These are phyloP conservation scores for Corinectria fuckeliana DNA, from an alignment of 2,329 filamentous ascomycete genomes.

Conservation along the genomic window DNA sequence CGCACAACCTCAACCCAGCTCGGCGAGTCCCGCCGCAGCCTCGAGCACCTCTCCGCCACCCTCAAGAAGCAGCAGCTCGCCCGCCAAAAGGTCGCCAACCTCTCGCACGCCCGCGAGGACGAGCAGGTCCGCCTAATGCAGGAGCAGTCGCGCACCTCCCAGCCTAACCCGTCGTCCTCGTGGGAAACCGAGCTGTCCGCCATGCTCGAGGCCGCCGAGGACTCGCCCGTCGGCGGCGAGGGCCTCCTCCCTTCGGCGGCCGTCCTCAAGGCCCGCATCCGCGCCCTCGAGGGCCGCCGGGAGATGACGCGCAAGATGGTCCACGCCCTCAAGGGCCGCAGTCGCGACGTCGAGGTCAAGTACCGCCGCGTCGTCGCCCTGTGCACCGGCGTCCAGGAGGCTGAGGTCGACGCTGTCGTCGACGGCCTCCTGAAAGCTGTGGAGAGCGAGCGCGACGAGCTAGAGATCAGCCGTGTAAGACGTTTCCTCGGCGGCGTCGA, in stretches of 20 bases:
- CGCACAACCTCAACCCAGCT: conserved; percentile 81
- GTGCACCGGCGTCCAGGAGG: conserved; percentile 81
- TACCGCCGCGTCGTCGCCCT: conserved; percentile 88
- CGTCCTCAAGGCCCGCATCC: conserved; percentile 70
- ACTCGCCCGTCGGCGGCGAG: conserved; percentile 41
- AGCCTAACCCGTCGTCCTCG: conserved; percentile 53
- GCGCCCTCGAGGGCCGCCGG: conserved; percentile 74
- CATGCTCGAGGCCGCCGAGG: conserved; percentile 53
- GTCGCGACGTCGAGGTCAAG: conserved; percentile 83
- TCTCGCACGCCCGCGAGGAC: conserved; percentile 75
- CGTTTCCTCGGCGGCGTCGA: conserved; percentile 84
- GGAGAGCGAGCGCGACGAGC: conserved; percentile 80
- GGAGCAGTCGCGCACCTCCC: conserved; percentile 49
- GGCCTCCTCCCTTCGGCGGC: conserved; percentile 62
- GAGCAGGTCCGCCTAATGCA: conserved; percentile 62
- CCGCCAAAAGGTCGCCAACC: conserved; percentile 77
- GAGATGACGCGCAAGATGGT: conserved; percentile 71
- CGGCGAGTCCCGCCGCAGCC: conserved; percentile 74
- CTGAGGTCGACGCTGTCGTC: conserved; percentile 79
- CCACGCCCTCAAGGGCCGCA: conserved; percentile 75
- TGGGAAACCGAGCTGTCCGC: conserved; percentile 63
- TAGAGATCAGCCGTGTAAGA: conserved; percentile 78
- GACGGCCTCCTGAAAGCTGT: conserved; percentile 84
- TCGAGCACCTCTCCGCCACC: conserved; percentile 74
- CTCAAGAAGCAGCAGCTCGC: conserved; percentile 69